A percentile compares a stretch with the other conserved stretches of the same genome.
Conservation (phyloP, 768 basidiomycete genomes). For the Suillus americanus region DNA sequence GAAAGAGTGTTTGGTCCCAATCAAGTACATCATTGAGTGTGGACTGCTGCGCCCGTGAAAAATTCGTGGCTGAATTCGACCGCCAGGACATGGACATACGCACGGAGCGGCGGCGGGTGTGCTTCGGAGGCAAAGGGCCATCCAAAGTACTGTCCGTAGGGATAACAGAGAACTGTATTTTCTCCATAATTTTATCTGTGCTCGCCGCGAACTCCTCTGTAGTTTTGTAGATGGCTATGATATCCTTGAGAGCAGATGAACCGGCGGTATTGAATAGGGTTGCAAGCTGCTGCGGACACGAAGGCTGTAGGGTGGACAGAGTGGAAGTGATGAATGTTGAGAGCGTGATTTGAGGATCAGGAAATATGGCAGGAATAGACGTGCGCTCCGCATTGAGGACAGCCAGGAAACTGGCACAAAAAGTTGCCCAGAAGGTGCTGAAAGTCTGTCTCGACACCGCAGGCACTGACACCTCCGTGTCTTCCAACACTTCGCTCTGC, state of each 20-base stretch:
- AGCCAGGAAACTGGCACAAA: slow-evolving; percentile 67
- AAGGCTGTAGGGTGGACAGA: slow-evolving; percentile 76
- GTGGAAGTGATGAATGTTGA: slow-evolving; percentile 83
- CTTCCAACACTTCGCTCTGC: slow-evolving; percentile 56
- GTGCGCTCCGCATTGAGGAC: slow-evolving; percentile 70
- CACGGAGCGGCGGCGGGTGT: slow-evolving; percentile 53
- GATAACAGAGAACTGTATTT: slow-evolving; percentile 45
- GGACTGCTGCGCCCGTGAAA: slow-evolving; percentile 9
- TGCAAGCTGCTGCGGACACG: slow-evolving; percentile 76
- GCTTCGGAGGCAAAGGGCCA: slow-evolving; percentile 23
- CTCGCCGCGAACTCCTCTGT: slow-evolving; percentile 83
- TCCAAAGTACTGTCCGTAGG: slow-evolving; percentile 19
- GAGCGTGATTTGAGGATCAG: slow-evolving; percentile 74
- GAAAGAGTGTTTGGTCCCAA: slow-evolving; percentile 93
- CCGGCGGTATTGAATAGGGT: slow-evolving; percentile 67
- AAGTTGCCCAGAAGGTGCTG: slow-evolving; percentile 67
- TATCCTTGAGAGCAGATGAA: slow-evolving; percentile 58
- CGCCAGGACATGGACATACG: slow-evolving; percentile 69
- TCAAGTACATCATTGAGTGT: slow-evolving; percentile 42
- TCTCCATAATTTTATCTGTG: slow-evolving; percentile 77
- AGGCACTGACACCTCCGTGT: slow-evolving; percentile 40
- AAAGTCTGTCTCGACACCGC: slow-evolving; percentile 41
- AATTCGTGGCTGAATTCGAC: slow-evolving; percentile 30
- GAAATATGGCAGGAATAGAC: slow-evolving; percentile 83
- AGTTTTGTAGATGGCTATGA: slow-evolving; percentile 68